Percentiles rank a stretch among this genome's conserved stretches.
Conservation (phyloP, 768 basidiomycete species). For the Rhodotorula graminis region DNA sequence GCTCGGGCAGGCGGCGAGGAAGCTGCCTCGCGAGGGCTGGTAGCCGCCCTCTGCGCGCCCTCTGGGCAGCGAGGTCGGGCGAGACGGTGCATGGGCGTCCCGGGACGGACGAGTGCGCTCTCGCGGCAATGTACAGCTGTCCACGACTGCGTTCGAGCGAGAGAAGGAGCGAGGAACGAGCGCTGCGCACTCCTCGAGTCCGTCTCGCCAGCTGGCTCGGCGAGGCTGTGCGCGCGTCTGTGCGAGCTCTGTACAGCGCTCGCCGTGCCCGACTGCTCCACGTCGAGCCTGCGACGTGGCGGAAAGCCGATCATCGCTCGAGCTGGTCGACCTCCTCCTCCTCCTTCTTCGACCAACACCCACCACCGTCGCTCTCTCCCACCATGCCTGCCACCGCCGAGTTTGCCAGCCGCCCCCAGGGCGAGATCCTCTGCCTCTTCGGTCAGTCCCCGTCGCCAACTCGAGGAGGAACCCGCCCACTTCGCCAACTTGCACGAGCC, state of each 20-base stretch:
- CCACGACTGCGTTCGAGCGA: no score
- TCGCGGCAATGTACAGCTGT: no score
- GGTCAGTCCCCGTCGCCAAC: neutral
- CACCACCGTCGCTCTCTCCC: neutral
- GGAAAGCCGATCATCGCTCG: neutral
- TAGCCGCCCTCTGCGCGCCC: neutral
- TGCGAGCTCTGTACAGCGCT: neutral
- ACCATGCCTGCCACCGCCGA: conserved; percentile 10
- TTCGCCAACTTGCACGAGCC: no score
- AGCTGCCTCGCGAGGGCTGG: conserved; percentile 21
- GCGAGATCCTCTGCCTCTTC: conserved; percentile 34
- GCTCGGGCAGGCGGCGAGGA: conserved; percentile 29
- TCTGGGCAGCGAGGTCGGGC: neutral
- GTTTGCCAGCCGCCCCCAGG: conserved; percentile 28
- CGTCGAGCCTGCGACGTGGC: no score
- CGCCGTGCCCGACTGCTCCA: neutral
- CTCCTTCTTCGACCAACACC: neutral
- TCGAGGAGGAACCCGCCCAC: no score
- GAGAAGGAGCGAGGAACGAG: no score
- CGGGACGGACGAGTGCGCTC: neutral
- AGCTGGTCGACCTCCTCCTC: neutral
- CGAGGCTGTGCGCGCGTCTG: no score
- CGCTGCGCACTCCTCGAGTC: no score
- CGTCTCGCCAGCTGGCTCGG: no score
- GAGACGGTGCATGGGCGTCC: neutral